A percentile compares a stretch with the other conserved stretches of the same genome.
phyloP scores from a whole-genome alignment of 2,329 filamentous ascomycete species.

The Neofusicoccum kwambonambiense region DNA sequence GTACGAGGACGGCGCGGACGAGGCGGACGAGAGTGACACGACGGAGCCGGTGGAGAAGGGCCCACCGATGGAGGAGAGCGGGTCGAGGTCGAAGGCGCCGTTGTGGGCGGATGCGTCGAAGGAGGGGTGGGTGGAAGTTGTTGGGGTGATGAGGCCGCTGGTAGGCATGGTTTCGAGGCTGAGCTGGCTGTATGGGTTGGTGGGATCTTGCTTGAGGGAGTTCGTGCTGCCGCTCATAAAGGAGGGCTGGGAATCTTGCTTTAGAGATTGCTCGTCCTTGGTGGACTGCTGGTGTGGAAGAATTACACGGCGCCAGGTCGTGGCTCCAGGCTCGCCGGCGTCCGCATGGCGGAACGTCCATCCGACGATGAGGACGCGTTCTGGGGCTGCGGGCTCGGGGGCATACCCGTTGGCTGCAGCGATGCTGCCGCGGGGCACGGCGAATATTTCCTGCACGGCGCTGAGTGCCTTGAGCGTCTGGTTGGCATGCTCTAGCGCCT shows the following conservation, averaged over 20 bases:
- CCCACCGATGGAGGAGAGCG: constrained; percentile 18
- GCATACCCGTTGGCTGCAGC: constrained; percentile 13
- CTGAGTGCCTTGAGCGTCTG: constrained; percentile 37
- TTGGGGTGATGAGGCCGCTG: constrained; percentile 12
- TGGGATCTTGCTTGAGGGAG: background rate
- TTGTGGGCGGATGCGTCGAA: constrained; percentile 5
- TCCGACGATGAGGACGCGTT: constrained; percentile 36
- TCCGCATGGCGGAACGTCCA: constrained; percentile 38
- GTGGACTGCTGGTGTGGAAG: constrained; percentile 22
- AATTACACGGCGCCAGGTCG: constrained; percentile 36
- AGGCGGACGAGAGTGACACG: background rate
- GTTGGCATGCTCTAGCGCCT: constrained; percentile 26
- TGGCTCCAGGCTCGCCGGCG: constrained; percentile 29
- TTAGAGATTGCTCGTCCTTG: constrained; percentile 8
- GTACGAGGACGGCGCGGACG: background rate
- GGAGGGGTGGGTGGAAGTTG: constrained; percentile 6
- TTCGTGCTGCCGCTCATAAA: background rate
- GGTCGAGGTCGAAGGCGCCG: constrained; percentile 25
- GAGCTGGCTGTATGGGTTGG: background rate
- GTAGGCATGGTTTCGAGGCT: constrained; percentile 7
- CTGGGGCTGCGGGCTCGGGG: background rate
- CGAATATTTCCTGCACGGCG: constrained; percentile 44
- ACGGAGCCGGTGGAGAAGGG: background rate
- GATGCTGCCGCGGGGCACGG: constrained; percentile 28
- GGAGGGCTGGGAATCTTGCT: background rate